Percentiles rank a stretch among this genome's conserved stretches.
Conservation (phyloP, 495 filamentous ascomycete species). For the Glutinoglossum americanum region DNA sequence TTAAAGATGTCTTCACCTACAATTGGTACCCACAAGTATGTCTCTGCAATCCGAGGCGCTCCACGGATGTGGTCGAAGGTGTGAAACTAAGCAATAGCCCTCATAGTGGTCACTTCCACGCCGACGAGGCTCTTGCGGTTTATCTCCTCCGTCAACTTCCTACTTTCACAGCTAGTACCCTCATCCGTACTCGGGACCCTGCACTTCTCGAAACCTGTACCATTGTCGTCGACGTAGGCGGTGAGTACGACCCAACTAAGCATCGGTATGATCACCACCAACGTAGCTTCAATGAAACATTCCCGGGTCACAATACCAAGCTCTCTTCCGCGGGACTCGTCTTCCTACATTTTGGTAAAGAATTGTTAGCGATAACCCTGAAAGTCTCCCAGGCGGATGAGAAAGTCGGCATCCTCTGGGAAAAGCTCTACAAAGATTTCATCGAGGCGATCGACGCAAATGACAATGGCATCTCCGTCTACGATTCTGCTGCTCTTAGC, state of each 20-base stretch:
- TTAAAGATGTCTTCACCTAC: conserved; percentile 36
- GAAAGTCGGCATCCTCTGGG: conserved; percentile 52
- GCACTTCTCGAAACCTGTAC: conserved; percentile 59
- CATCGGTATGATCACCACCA: conserved; percentile 96
- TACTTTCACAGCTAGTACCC: conserved; percentile 46
- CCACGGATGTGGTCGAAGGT: too few relatives aligned
- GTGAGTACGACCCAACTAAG: conserved; percentile 53
- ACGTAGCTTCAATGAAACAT: conserved; percentile 63
- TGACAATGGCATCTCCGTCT: conserved; percentile 78
- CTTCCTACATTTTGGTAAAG: conserved; percentile 81
- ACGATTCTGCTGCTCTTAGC: conserved; percentile 40
- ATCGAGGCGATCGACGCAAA: conserved; percentile 93
- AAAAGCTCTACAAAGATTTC: conserved; percentile 82
- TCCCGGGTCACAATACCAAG: conserved; percentile 59
- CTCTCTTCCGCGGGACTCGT: conserved; percentile 83
- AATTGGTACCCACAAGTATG: conserved; percentile 76
- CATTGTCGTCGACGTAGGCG: conserved; percentile 89
- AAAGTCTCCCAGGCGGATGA: conserved; percentile 34
- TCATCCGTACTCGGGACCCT: conserved; percentile 75
- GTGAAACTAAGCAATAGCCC: background rate
- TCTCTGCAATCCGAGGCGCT: conserved; percentile 1
- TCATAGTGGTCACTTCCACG: conserved; percentile 78
- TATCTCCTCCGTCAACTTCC: conserved; percentile 85
- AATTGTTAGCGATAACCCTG: conserved; percentile 53
- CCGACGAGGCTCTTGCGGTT: conserved; percentile 94